A percentile compares a stretch with the other conserved stretches of the same genome.
Evolutionary conservation across 2,329 filamentous ascomycete genomes (phyloP).

Genomic region (Trichoderma atrobrunneum): DNA sequence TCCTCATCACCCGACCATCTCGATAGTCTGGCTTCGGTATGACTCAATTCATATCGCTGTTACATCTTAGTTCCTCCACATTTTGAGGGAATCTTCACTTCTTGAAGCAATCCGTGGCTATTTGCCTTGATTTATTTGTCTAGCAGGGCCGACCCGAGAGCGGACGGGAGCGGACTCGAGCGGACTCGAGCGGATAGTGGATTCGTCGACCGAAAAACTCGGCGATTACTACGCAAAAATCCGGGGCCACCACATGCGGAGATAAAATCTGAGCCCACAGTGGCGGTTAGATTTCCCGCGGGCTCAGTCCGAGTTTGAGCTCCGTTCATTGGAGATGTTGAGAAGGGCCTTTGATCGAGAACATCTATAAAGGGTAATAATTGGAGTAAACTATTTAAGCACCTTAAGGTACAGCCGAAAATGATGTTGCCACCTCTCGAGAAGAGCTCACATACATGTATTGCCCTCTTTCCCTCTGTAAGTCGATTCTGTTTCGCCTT

Average conservation of each 20-base stretch:
- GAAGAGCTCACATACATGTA: background rate
- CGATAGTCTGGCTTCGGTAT: background rate
- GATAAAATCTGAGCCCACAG: background rate
- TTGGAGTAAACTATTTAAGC: background rate
- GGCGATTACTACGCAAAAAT: background rate
- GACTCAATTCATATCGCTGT: background rate
- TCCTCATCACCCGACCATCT: background rate
- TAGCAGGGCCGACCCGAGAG: background rate
- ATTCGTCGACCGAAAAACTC: background rate
- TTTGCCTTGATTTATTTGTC: background rate
- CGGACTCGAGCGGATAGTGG: slow-evolving; percentile 11
- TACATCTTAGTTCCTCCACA: background rate
- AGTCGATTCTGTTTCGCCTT: background rate
- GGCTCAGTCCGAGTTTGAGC: background rate
- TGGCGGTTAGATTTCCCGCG: background rate
- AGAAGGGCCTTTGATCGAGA: background rate
- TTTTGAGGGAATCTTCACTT: background rate
- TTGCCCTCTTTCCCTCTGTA: background rate
- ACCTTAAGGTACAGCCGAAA: background rate
- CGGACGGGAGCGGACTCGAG: background rate
- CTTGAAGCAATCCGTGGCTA: background rate
- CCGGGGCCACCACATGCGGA: background rate
- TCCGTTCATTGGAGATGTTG: background rate
- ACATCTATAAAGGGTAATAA: background rate
- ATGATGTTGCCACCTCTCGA: background rate